Conservation (phyloP, 306 rosid genomes). For the Dryas octopetala region DNA sequence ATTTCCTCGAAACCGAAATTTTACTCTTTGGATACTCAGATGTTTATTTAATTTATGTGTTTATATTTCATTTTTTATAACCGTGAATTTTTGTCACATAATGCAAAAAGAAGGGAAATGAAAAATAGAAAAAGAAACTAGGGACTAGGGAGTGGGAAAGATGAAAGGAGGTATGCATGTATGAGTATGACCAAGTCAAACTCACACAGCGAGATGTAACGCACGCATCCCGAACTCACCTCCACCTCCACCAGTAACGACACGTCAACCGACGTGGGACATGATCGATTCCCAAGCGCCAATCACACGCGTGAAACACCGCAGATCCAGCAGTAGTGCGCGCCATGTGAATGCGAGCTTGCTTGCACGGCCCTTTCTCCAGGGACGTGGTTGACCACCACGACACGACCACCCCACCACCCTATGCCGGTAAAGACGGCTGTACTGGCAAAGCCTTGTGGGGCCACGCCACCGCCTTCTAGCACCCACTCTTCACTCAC, state of each 20-base stretch:
- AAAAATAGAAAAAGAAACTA: background rate
- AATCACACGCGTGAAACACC: background rate
- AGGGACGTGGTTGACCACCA: background rate
- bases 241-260: background rate
- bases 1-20: too few relatives aligned
- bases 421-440: background rate
- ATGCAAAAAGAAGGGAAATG: background rate
- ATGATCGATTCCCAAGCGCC: background rate
- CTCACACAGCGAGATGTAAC: conserved; percentile 8
- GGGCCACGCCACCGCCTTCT: background rate
- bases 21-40: too few relatives aligned
- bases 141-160: background rate
- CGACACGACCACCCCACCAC: background rate
- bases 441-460: background rate
- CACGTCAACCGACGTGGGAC: background rate
- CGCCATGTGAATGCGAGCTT: background rate
- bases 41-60: too few relatives aligned
- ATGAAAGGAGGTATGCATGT: background rate
- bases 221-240: conserved; percentile 3
- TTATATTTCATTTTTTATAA: too few relatives aligned
- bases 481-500: too few relatives aligned
- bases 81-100: background rate
- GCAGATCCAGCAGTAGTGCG: background rate
- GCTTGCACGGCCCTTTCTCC: background rate
- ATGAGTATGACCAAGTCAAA: conserved; percentile 14